Percentiles rank a stretch among this genome's conserved stretches.
phyloP scores from a whole-genome alignment of 768 basidiomycete genomes.

The Hericium rajendrae region DNA sequence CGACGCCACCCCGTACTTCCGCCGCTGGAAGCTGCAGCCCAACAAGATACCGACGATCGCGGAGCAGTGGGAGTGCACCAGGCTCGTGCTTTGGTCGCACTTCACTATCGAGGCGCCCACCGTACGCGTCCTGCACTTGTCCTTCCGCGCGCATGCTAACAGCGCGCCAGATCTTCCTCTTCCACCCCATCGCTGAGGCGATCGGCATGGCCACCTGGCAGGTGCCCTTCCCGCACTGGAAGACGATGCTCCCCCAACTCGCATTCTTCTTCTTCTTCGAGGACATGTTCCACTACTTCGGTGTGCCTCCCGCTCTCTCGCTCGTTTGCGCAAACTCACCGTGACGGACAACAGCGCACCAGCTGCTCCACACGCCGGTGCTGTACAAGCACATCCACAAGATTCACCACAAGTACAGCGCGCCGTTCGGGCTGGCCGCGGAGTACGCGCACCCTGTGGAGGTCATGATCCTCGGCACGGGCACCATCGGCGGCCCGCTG shows the following conservation, averaged over 20 bases:
- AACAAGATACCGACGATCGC: conserved; percentile 66
- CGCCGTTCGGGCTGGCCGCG: conserved; percentile 94
- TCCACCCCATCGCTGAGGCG: conserved; percentile 81
- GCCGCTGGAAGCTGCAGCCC: conserved; percentile 88
- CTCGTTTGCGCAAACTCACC: not conserved
- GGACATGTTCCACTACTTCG: conserved; percentile 89
- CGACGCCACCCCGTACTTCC: conserved; percentile 90
- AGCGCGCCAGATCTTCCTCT: conserved; percentile 64
- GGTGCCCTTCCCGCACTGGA: conserved; percentile 77
- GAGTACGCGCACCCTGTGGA: conserved; percentile 98
- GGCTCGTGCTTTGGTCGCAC: conserved; percentile 87
- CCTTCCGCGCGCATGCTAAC: not conserved
- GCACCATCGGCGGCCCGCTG: conserved; percentile 83
- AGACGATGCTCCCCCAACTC: conserved; percentile 65
- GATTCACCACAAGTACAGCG: conserved; percentile 94
- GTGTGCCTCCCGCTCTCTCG: conserved; percentile 26
- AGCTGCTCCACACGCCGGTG: conserved; percentile 73
- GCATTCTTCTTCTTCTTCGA: conserved; percentile 92
- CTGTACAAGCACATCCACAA: conserved; percentile 94
- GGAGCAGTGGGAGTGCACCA: conserved; percentile 95
- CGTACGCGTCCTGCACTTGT: conserved; percentile 32
- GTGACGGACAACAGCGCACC: conserved; percentile 50
- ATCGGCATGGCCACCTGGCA: conserved; percentile 91
- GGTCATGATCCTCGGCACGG: conserved; percentile 87
- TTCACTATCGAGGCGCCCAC: conserved; percentile 91